A percentile compares a stretch with the other conserved stretches of the same genome.
These are phyloP conservation scores for Lachnellula occidentalis DNA, from an alignment of 2,329 filamentous ascomycete species.

Conservation along the genomic window DNA sequence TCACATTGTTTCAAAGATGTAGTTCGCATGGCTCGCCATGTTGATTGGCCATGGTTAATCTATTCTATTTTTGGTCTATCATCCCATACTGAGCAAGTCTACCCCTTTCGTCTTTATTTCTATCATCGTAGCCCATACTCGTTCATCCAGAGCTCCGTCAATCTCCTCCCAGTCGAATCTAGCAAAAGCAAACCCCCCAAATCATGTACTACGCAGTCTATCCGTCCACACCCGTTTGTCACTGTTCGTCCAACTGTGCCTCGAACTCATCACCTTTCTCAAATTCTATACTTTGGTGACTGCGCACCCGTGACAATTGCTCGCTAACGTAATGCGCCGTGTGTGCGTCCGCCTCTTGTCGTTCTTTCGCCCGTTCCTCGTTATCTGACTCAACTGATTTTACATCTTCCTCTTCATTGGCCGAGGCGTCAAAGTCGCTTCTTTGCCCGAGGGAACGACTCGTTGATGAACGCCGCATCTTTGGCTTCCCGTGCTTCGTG, in stretches of 20 bases:
- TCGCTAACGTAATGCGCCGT: slow-evolving; percentile 77
- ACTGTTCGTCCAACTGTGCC: slow-evolving; percentile 43
- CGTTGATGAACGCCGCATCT: slow-evolving; percentile 72
- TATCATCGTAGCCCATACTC: background rate
- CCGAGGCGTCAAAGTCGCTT: slow-evolving; percentile 64
- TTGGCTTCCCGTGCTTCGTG: slow-evolving; percentile 38
- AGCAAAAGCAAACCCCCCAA: background rate
- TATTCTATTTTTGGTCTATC: background rate
- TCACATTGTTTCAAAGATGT: no score
- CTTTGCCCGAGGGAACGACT: slow-evolving; percentile 77
- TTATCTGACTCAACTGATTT: slow-evolving; percentile 44
- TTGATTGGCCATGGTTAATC: background rate
- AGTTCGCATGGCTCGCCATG: background rate
- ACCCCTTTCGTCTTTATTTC: no score
- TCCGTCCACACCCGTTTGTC: background rate
- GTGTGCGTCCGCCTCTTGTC: slow-evolving; percentile 58
- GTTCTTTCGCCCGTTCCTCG: slow-evolving; percentile 45
- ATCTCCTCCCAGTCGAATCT: background rate
- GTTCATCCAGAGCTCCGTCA: background rate
- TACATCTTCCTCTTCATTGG: slow-evolving; percentile 41
- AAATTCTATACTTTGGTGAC: slow-evolving; percentile 33
- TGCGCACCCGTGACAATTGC: slow-evolving; percentile 69
- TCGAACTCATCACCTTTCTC: slow-evolving; percentile 57
- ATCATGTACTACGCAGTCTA: background rate
- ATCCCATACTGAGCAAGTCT: background rate